Percentiles rank a stretch among this genome's conserved stretches.
Evolutionary conservation across 2,329 filamentous ascomycete species (phyloP).

Genomic region (Sporothrix luriei): DNA sequence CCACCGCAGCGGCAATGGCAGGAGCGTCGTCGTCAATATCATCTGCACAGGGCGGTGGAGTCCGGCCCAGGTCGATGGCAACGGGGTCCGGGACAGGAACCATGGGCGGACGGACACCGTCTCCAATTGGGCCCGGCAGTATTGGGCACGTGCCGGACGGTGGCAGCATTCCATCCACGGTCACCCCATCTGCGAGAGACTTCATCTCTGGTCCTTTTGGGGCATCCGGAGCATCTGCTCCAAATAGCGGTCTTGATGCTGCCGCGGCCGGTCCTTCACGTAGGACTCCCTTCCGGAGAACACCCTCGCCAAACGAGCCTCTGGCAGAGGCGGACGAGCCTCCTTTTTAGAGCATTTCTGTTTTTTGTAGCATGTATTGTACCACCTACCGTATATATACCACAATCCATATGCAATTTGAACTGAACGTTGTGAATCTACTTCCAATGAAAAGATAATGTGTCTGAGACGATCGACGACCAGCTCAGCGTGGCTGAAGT

Average conservation of each 20-base stretch:
- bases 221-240: neutral
- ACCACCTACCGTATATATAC: neutral
- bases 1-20: neutral
- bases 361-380: neutral
- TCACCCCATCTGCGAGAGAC: neutral
- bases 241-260: conserved; percentile 2
- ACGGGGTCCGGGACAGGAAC: neutral
- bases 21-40: neutral
- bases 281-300: conserved; percentile 8
- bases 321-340: conserved; percentile 10
- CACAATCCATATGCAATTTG: no score
- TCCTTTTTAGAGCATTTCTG: neutral
- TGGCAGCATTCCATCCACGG: neutral
- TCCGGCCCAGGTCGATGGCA: neutral
- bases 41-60: neutral
- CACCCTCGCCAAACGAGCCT: conserved; percentile 27
- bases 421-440: no score
- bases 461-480: no score
- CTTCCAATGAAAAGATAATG: neutral
- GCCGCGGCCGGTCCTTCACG: conserved; percentile 13
- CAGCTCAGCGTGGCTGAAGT: no score
- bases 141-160: neutral
- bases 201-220: neutral
- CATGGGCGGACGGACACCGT: neutral
- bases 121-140: neutral